A percentile compares a stretch with the other conserved stretches of the same genome.
phyloP scores from a whole-genome alignment of 2,329 filamentous ascomycete genomes.

The Periglandula ipomoeae region DNA sequence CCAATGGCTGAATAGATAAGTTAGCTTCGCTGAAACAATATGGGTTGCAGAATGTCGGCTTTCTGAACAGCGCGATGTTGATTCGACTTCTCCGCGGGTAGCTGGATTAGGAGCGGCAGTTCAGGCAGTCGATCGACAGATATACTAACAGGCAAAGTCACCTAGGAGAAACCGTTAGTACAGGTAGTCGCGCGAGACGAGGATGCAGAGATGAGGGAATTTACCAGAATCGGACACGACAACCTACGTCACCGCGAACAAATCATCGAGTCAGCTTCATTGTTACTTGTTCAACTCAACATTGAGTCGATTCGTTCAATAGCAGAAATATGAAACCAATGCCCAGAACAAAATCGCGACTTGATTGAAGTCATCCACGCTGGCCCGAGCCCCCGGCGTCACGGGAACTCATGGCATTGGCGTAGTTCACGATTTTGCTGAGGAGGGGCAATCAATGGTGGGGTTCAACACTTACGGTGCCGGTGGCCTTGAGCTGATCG shows the following conservation, averaged over 20 bases:
- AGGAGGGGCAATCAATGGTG: conserved; percentile 20
- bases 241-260: conserved; percentile 43
- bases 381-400: neutral
- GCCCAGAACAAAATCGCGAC: neutral
- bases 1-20: conserved; percentile 62
- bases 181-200: neutral
- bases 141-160: conserved; percentile 66
- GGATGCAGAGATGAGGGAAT: conserved; percentile 25
- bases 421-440: conserved; percentile 4
- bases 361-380: neutral
- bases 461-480: conserved; percentile 65
- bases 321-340: neutral
- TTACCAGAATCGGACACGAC: conserved; percentile 96
- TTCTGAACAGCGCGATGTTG: neutral
- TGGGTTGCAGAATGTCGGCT: too few relatives aligned
- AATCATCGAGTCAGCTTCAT: conserved; percentile 15
- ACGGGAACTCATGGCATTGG: neutral
- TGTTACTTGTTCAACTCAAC: neutral
- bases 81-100: too few relatives aligned
- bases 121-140: neutral
- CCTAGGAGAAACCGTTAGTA: conserved; percentile 36
- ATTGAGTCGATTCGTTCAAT: neutral
- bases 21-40: conserved; percentile 14
- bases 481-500: conserved; percentile 92
- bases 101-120: too few relatives aligned